Evolutionary conservation across 208 protist genomes (phyloP).

Genomic region (Trypanosoma caninum): DNA sequence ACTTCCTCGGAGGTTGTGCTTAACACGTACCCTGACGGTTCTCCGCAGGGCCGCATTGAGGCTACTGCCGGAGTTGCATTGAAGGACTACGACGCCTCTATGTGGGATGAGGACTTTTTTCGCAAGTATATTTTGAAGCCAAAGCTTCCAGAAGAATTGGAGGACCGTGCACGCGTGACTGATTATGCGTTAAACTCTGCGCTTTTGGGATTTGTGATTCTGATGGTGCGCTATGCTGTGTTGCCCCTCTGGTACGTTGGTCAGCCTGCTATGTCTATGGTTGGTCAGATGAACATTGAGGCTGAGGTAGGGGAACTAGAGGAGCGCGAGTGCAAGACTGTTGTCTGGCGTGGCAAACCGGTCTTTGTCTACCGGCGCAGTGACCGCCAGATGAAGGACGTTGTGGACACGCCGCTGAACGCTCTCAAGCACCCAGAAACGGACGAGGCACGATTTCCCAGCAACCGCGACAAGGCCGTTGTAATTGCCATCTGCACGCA

Average conservation of each 20-base stretch:
- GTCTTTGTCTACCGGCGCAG: conserved; percentile 97
- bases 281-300: conserved; percentile 97
- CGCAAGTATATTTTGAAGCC: conserved; percentile 91
- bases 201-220: conserved; percentile 77
- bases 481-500: conserved; percentile 99
- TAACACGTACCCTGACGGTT: conserved; percentile 87
- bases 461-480: conserved; percentile 92
- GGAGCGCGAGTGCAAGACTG: conserved; percentile 88
- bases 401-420: conserved; percentile 67
- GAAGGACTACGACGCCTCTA: conserved; percentile 82
- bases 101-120: conserved; percentile 92
- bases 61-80: conserved; percentile 71
- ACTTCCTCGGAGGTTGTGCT: conserved; percentile 83
- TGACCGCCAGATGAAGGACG: conserved; percentile 92
- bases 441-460: conserved; percentile 90
- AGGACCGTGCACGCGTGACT: conserved; percentile 81
- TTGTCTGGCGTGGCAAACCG: conserved; percentile 99
- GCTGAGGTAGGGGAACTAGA: conserved; percentile 94
- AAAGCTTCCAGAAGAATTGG: conserved; percentile 71
- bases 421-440: conserved; percentile 95
- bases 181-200: conserved; percentile 87
- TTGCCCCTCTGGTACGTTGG: conserved; percentile 85
- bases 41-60: conserved; percentile 77
- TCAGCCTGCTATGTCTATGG: conserved; percentile 87
- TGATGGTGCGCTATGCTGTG: conserved; percentile 80